Evolutionary conservation across 345 rosid species (phyloP), one percentile per base, ranked within the genome.

Genomic region (Rhodamnia argentea): DNA sequence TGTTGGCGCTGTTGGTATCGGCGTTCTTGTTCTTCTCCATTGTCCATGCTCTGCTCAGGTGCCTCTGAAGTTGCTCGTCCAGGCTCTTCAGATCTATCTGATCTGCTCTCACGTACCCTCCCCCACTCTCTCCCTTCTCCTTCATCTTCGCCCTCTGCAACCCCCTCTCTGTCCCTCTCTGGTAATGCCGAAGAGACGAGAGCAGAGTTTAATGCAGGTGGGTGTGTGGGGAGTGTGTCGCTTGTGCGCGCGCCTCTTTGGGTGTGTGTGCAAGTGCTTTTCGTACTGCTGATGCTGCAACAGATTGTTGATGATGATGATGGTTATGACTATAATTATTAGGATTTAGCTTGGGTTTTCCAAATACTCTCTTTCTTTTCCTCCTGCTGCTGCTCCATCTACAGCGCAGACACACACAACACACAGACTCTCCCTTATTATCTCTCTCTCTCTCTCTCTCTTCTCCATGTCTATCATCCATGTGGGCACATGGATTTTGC

Each of bases 71-170:
- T 88, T 97, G 99, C 89, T 96, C 99, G 88, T 97, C 99, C 42
- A 97, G 87, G 89, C 96, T 94, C 93, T 95, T 97, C 85, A 97
- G 93, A 91, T 97, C 99, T 91, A 97, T 96, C 93, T 95, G 96
- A 93, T 96, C 99, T 23, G 99, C 99, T 85, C 99, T 92, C 88
- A 97, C 98, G 87, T 95, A 96, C 89, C 95, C 98, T 53, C 89
- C 95, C 70, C 93, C 94, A 56, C 94, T 84, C 86, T 53, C 86
- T 90, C 82, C 87, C 87, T 93, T 94, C 88, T 90, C 92, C 90
- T 93, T 92, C 97, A 93, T 92, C 54, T 57, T 62, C 44, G 59
- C 85, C 64, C 88, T 78, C 29, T 83, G 81, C 47, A 83, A 76
- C 24, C 83, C 54, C 53, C n/a, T 56, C 85, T 44, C 82, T 24